Conservation (phyloP, 2,329 filamentous ascomycete genomes). For the Pseudogymnoascus sp. region DNA sequence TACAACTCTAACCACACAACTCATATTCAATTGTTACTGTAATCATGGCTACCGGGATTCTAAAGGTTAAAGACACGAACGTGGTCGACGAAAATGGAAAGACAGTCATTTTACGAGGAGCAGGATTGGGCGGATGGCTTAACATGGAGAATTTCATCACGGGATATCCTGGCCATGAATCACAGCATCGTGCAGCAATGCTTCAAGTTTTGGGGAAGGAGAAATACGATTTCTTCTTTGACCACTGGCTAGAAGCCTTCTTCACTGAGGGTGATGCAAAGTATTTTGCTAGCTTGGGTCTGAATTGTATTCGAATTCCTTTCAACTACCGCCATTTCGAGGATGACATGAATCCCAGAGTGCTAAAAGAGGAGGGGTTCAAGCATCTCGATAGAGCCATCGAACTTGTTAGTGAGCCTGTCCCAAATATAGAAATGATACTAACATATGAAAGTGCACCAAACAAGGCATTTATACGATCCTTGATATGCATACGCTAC, state of each 20-base stretch:
- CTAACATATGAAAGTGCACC: conserved; percentile 21
- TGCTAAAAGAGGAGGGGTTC: conserved; percentile 39
- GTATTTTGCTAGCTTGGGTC: conserved; percentile 45
- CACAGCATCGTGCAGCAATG: conserved; percentile 45
- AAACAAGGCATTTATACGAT: conserved; percentile 43
- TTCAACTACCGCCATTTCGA: conserved; percentile 51
- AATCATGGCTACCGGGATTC: conserved; percentile 24
- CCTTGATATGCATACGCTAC: conserved; percentile 42
- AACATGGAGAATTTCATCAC: conserved; percentile 56
- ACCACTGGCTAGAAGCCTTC: conserved; percentile 48
- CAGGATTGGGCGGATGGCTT: conserved; percentile 37
- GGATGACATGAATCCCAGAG: conserved; percentile 39
- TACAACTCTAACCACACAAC: background rate
- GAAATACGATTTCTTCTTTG: conserved; percentile 52
- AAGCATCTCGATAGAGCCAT: conserved; percentile 41
- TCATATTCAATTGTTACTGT: background rate
- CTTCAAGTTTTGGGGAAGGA: conserved; percentile 43
- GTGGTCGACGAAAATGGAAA: conserved; percentile 31
- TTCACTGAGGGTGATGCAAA: conserved; percentile 49
- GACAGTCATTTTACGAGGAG: conserved; percentile 32
- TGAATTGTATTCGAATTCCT: conserved; percentile 51
- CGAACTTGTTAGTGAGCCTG: conserved; percentile 28
- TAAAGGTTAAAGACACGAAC: conserved; percentile 29
- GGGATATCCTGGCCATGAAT: conserved; percentile 51
- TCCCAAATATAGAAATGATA: background rate